Base-by-base conservation (phyloP, 805 yeast genomes). In the Myxozyma kluyveri region DNA sequence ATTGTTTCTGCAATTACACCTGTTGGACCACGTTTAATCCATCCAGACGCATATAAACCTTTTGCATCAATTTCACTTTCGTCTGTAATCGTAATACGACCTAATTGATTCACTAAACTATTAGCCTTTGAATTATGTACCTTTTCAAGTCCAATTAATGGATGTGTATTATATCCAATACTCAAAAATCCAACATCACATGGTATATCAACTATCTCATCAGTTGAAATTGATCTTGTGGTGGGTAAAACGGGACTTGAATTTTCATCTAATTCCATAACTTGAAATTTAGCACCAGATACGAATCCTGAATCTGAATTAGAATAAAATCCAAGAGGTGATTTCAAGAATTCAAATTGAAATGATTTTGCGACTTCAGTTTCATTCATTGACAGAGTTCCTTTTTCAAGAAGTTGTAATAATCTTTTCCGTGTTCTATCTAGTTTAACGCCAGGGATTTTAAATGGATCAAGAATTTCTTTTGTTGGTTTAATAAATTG, bases 1-100 rank as follows among this genome's bases (percentile, higher is more conserved):
- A 91, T 86, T 0, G 98, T 88, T 12, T 87, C 77, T 17, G 95
- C 95, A 59, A 93, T 93, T 2, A 88, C 95, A 1, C 99, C 99
- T 26, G 78, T 77, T 5, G 96, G 86, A 0, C 96, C 95, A 46
- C 79, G 82, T 50, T 85, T 81, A 42, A 89, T 83, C 99, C 99
- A 93, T 0, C 99, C 99, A 6, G 89, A 73, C 1, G 86, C 82
- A 61, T 89, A 91, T 52, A 88, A 70, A 1, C 65, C 70, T 26
- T 66, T 61, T 29, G 6, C 22, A 33, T 36, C 45, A 14, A 14
- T 19, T 3, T 14, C 40, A 1, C 22, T 42, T 12, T 21, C 50
- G n/a, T n/a, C 36, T 3, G 47, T 2, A 38, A 19, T 40, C n/a
- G 23, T 9, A 38, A 59, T 32, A 10, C 35, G 37, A 27, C 54